A percentile compares a stretch with the other conserved stretches of the same genome.
Evolutionary conservation across 352 stramenopile species (phyloP).

Genomic region (Halophytophthora polymorphica): DNA sequence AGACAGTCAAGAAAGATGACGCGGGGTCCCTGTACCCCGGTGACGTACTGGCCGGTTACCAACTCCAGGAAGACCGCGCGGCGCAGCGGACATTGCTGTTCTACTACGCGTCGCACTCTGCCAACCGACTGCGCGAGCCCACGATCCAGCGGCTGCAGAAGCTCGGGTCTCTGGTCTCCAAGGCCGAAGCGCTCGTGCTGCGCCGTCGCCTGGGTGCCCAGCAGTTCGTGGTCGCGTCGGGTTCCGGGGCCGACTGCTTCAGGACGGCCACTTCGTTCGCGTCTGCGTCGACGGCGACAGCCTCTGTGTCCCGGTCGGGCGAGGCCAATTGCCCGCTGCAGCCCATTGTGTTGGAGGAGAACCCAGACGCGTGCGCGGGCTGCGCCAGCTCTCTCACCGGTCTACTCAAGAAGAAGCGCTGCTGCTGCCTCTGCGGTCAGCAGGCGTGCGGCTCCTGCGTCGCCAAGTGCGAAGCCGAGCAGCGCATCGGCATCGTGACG

Average conservation of each 20-base stretch:
- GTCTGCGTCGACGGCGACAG: neutral
- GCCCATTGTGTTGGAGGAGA: neutral
- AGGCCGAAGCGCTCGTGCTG: slow-evolving; percentile 15
- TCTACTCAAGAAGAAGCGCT: slow-evolving; percentile 11
- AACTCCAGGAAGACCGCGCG: slow-evolving; percentile 16
- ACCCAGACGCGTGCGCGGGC: slow-evolving; percentile 4
- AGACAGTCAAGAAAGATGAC: slow-evolving; percentile 9
- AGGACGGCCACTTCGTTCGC: slow-evolving; percentile 7
- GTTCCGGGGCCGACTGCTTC: neutral
- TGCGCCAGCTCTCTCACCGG: slow-evolving; percentile 9
- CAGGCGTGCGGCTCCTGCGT: slow-evolving; percentile 5
- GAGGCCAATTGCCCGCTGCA: neutral
- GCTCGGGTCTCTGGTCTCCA: slow-evolving; percentile 7
- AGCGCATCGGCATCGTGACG: slow-evolving; percentile 11
- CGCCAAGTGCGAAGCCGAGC: slow-evolving; percentile 2
- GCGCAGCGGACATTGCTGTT: slow-evolving; percentile 16
- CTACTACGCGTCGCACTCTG: slow-evolving; percentile 15
- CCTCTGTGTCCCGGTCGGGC: neutral
- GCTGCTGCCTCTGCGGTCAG: slow-evolving; percentile 6
- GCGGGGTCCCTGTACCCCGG: neutral
- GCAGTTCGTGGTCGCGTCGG: neutral
- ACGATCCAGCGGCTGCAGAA: slow-evolving; percentile 13
- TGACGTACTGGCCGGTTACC: slow-evolving; percentile 15
- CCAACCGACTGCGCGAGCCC: slow-evolving; percentile 1
- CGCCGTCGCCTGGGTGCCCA: slow-evolving; percentile 14